Evolutionary conservation across 352 stramenopile species (phyloP), one percentile per base, ranked within the genome.

Genomic region (Phytophthora vignae): DNA sequence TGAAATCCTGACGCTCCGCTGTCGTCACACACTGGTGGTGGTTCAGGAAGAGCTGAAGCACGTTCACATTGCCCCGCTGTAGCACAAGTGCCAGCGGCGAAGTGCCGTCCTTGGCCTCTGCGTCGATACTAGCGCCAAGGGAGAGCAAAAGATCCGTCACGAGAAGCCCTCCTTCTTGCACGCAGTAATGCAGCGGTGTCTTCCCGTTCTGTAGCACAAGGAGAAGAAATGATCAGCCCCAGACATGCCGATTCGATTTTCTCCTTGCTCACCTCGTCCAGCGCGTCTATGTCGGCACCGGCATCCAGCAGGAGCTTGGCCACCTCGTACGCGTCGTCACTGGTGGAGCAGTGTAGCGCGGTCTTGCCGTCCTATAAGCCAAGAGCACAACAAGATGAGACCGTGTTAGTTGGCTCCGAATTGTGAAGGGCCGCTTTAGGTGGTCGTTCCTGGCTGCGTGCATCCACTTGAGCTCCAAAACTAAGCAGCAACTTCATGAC

Each of bases 31-130:
- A 62, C 17, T 71, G 63, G 29, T 75, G 64, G 29, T 82, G 71
- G 31, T 82, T 79, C 17, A 82, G 19, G 46, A 82, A 68, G 5
- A 82, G 36, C 53, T 82, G 75, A 1, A 82, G 36, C 4, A 74
- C 17, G 19, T 48, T 76, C 25, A 74, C 1, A 38, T 74, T 64
- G 4, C 14, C 25, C 0, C 40, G 42, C n/a, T 75, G 63, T 5
- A 73, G 4, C 4, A 68, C n/a, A 2, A 77, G 25, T 0, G 6
- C 3, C 11, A 82, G 25, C 6, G 67, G 60, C 0, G 71, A 58
- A 1, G 60, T 19, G 9, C 71, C 75, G 6, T 66, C 42, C 14
- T 40, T 49, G 40, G 75, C 67, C 44, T 55, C 55, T 2, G 60
- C 10, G 22, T 79, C 66, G 54, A 82, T 74, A 14, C 38, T 61